phyloP scores from a whole-genome alignment of 2,329 filamentous ascomycete species.

The Xylaria hypoxylon region DNA sequence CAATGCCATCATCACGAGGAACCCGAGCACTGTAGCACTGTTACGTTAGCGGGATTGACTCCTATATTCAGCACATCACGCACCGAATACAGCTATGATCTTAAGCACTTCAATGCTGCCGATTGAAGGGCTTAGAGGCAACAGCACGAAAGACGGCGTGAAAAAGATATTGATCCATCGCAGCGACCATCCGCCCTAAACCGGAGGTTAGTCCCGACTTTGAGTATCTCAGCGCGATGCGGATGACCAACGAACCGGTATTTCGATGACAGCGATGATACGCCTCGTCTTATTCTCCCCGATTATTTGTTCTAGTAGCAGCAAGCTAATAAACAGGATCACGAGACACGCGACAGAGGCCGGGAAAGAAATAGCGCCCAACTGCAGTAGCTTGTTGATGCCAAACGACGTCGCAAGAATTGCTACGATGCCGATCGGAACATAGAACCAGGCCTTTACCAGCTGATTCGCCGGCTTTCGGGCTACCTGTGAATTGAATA shows the following conservation, averaged over 20 bases:
- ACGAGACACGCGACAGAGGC: constrained; percentile 70
- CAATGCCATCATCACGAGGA: constrained; percentile 24
- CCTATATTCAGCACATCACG: constrained; percentile 41
- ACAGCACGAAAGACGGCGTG: constrained; percentile 68
- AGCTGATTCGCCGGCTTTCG: constrained; percentile 43
- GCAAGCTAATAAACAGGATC: constrained; percentile 63
- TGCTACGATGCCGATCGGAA: constrained; percentile 59
- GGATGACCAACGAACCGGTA: constrained; percentile 58
- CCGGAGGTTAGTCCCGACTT: neutral
- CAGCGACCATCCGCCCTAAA: constrained; percentile 67
- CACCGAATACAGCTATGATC: constrained; percentile 70
- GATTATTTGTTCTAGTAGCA: constrained; percentile 60
- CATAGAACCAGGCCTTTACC: constrained; percentile 60
- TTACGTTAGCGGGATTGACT: constrained; percentile 59
- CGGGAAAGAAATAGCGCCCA: constrained; percentile 66
- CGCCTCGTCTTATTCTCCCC: constrained; percentile 62
- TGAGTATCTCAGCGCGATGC: constrained; percentile 30
- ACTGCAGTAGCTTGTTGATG: constrained; percentile 57
- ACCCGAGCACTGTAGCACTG: constrained; percentile 23
- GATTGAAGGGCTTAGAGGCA: constrained; percentile 67
- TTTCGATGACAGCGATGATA: constrained; percentile 62
- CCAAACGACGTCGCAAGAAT: constrained; percentile 59
- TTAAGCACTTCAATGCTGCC: constrained; percentile 66
- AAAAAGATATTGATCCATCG: constrained; percentile 71
- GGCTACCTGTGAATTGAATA: constrained; percentile 29